A percentile compares a stretch with the other conserved stretches of the same genome.
phyloP scores from a whole-genome alignment of 495 filamentous ascomycete species.

The Halenospora varia region DNA sequence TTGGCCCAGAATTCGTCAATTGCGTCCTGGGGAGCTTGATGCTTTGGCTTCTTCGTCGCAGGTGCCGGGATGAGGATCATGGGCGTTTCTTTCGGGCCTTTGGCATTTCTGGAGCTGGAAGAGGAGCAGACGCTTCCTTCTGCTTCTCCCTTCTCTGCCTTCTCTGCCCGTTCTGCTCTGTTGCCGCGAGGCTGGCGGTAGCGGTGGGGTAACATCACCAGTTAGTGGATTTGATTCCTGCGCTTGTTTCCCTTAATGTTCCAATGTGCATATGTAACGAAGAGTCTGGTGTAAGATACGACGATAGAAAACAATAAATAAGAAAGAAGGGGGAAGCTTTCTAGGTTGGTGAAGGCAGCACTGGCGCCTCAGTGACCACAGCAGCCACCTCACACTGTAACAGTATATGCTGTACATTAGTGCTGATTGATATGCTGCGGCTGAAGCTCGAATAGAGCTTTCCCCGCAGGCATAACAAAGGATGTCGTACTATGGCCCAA shows the following conservation, averaged over 20 bases:
- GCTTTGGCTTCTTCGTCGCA: slow-evolving; percentile 39
- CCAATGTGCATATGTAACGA: too few relatives aligned
- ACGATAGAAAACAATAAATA: too few relatives aligned
- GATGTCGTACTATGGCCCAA: background rate
- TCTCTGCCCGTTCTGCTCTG: background rate
- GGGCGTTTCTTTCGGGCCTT: background rate
- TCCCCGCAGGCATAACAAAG: too few relatives aligned
- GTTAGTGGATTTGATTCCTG: too few relatives aligned
- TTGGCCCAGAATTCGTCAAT: slow-evolving; percentile 77
- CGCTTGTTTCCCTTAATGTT: too few relatives aligned
- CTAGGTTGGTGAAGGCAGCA: too few relatives aligned
- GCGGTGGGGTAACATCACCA: background rate
- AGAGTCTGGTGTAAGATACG: too few relatives aligned
- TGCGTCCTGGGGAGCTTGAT: slow-evolving; percentile 60
- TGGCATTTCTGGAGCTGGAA: background rate
- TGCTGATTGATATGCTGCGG: too few relatives aligned
- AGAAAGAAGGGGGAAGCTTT: too few relatives aligned
- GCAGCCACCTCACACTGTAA: slow-evolving; percentile 2
- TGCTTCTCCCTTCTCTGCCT: background rate
- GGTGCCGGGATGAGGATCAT: slow-evolving; percentile 4
- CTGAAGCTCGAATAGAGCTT: too few relatives aligned
- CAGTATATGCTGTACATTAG: background rate
- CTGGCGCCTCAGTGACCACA: background rate
- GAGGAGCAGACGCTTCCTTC: background rate
- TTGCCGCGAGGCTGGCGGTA: background rate